Conservation (phyloP, 441 rosid genomes). For the Lepidium campestre region DNA sequence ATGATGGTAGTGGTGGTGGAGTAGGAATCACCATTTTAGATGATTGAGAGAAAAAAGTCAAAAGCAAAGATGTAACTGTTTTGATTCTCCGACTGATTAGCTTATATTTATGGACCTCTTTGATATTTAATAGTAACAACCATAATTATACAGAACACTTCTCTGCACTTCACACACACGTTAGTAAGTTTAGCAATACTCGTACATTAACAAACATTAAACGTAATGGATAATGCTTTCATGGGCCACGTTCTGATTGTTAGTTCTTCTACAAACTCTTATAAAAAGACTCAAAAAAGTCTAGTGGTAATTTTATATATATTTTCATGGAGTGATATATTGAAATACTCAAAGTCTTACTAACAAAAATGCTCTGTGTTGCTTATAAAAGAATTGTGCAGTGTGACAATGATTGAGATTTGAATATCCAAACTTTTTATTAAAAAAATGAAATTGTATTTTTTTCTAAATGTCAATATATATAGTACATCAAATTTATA, state of each 20-base stretch:
- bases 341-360: neutral
- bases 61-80: neutral
- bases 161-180: slow-evolving; percentile 3
- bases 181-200: neutral
- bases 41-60: neutral
- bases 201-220: neutral
- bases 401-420: neutral
- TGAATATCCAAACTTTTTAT: neutral
- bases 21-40: slow-evolving; percentile 42
- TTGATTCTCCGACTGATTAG: neutral
- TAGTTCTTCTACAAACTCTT: neutral
- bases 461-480: neutral
- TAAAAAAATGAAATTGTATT: neutral
- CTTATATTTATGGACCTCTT: neutral
- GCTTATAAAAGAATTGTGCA: neutral
- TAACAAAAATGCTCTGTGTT: neutral
- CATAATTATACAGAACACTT: neutral
- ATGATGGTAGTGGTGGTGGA: neutral
- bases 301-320: neutral
- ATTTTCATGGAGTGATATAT: neutral
- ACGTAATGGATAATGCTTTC: neutral
- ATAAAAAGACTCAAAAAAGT: neutral
- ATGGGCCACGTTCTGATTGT: neutral
- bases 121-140: slow-evolving; percentile 15
- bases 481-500: neutral